phyloP scores from a whole-genome alignment of 257 asterid species.

The Salvia splendens region DNA sequence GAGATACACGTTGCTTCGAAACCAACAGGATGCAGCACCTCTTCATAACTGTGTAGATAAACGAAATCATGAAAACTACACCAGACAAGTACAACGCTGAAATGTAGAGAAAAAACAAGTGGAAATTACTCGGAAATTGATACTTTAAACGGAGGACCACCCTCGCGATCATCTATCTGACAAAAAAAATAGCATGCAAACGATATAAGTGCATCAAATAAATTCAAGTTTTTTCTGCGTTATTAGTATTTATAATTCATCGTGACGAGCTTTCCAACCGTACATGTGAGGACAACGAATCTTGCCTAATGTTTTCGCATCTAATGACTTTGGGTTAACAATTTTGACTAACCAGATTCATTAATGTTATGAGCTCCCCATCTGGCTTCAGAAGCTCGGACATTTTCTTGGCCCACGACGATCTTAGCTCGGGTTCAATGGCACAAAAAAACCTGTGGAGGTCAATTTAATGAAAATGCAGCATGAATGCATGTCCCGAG shows the following conservation, averaged over 20 bases:
- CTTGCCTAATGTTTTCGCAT: too few species aligned
- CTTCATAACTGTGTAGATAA: conserved; percentile 58
- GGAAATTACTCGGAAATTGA: conserved; percentile 64
- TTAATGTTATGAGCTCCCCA: conserved; percentile 83
- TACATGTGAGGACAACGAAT: too few species aligned
- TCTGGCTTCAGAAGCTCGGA: conserved; percentile 64
- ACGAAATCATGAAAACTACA: conserved; percentile 5
- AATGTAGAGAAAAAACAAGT: not conserved
- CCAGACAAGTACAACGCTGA: not conserved
- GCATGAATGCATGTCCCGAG: not conserved
- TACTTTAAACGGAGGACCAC: conserved; percentile 89
- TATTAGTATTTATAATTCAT: not conserved
- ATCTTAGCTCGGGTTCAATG: conserved; percentile 67
- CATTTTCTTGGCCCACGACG: conserved; percentile 65
- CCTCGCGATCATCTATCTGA: conserved; percentile 73
- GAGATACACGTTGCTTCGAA: conserved; percentile 54
- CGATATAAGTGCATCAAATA: too few species aligned
- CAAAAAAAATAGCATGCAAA: not conserved
- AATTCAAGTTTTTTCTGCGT: too few species aligned
- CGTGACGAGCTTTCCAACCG: too few species aligned
- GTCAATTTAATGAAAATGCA: conserved; percentile 9
- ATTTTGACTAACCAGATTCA: conserved; percentile 69
- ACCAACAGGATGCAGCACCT: conserved; percentile 71
- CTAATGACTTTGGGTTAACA: too few species aligned
- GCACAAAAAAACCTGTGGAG: conserved; percentile 82